Conservation (phyloP, 495 filamentous ascomycete species). For the Recurvomyces mirabilis region DNA sequence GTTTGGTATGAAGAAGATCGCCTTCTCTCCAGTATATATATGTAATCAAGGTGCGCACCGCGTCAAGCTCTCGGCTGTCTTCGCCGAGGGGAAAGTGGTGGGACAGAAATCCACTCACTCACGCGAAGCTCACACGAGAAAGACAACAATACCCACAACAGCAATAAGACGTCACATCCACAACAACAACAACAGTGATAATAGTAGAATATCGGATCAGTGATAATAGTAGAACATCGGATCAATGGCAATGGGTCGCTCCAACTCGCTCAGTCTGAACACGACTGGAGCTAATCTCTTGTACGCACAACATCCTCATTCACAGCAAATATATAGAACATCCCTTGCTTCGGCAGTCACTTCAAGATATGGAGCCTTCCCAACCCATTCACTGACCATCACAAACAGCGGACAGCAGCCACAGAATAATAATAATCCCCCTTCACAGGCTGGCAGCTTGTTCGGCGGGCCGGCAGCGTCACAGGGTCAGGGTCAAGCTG, state of each 20-base stretch:
- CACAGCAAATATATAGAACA: not conserved
- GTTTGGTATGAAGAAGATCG: too few relatives aligned
- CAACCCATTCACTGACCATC: not conserved
- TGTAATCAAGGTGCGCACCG: not conserved
- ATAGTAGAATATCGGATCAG: too few relatives aligned
- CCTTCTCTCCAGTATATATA: too few relatives aligned
- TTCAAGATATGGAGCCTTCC: not conserved
- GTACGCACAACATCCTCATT: conserved; percentile 7
- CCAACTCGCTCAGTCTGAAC: conserved; percentile 19
- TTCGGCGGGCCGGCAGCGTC: conserved; percentile 10
- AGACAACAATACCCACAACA: not conserved
- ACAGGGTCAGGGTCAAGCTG: not conserved
- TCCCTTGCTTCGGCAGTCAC: conserved; percentile 2
- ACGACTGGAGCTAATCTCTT: conserved; percentile 16
- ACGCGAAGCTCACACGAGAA: conserved; percentile 1
- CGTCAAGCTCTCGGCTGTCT: not conserved
- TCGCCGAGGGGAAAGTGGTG: not conserved
- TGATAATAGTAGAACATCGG: too few relatives aligned
- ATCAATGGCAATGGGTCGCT: conserved; percentile 16
- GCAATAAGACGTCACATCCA: not conserved
- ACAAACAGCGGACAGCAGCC: not conserved
- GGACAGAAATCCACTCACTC: not conserved
- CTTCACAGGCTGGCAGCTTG: conserved; percentile 4
- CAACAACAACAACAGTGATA: conserved; percentile 1
- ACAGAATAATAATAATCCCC: not conserved